Evolutionary conservation across 75 land plant species (phyloP).

Genomic region (Sequoia sempervirens): DNA sequence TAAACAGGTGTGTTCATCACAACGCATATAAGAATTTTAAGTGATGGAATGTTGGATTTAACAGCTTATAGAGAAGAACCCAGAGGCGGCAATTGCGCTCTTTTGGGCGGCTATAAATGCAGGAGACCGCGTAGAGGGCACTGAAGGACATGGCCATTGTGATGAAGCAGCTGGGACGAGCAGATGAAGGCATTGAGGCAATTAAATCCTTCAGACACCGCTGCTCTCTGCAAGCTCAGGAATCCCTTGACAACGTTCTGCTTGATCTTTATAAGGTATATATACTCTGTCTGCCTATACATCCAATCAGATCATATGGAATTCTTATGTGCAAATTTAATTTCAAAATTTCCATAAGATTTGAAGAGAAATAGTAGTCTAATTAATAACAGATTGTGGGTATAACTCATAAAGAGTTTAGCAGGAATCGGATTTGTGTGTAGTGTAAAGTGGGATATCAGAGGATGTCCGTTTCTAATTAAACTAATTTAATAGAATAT

Average conservation of each 20-base stretch:
- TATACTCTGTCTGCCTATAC: no score
- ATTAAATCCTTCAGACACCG: slow-evolving; percentile 69
- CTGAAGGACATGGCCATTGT: slow-evolving; percentile 93
- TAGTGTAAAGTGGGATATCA: no score
- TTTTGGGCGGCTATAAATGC: slow-evolving; percentile 92
- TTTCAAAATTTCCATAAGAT: background rate
- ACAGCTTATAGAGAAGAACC: slow-evolving; percentile 79
- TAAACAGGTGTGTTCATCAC: background rate
- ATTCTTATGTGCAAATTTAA: background rate
- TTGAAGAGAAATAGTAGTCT: no score
- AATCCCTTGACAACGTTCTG: slow-evolving; percentile 86
- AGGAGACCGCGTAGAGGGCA: slow-evolving; percentile 75
- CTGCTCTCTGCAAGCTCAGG: slow-evolving; percentile 76
- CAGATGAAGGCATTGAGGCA: slow-evolving; percentile 85
- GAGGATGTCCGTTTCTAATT: no score
- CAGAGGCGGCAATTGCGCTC: slow-evolving; percentile 60
- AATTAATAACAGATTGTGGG: no score
- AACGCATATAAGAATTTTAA: background rate
- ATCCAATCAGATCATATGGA: background rate
- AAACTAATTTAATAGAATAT: no score
- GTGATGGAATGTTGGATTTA: background rate
- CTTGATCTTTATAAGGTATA: slow-evolving; percentile 87
- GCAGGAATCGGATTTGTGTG: no score
- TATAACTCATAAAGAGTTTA: no score
- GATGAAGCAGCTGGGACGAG: slow-evolving; percentile 79